Conservation (phyloP, 2,329 filamentous ascomycete species). For the Diaporthe longicolla region DNA sequence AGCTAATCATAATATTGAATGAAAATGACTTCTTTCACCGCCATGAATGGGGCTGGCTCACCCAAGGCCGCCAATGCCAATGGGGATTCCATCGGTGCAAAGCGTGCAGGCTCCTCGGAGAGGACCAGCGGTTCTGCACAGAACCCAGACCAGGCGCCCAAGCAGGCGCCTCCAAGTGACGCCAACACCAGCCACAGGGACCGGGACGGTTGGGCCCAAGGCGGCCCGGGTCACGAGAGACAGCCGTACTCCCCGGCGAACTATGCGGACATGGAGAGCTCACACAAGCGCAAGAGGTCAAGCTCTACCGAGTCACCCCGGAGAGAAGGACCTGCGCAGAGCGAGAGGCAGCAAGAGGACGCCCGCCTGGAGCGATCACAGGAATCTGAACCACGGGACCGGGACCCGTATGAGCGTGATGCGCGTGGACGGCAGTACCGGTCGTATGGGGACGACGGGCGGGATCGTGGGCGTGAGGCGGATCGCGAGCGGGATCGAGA, state of each 20-base stretch:
- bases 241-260: conserved; percentile 56
- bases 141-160: conserved; percentile 41
- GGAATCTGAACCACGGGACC: conserved; percentile 45
- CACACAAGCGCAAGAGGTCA: conserved; percentile 80
- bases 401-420: conserved; percentile 42
- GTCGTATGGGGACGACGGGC: conserved; percentile 60
- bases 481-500: conserved; percentile 56
- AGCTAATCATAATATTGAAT: conserved; percentile 42
- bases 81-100: conserved; percentile 50
- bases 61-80: conserved; percentile 58
- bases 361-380: conserved; percentile 42
- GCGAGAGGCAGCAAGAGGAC: conserved; percentile 55
- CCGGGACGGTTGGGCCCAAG: conserved; percentile 57
- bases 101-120: conserved; percentile 53
- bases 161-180: conserved; percentile 48
- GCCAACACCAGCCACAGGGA: conserved; percentile 50
- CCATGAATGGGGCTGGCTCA: conserved; percentile 64
- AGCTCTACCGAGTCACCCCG: conserved; percentile 66
- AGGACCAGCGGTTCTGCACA: conserved; percentile 47
- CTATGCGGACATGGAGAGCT: conserved; percentile 62
- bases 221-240: conserved; percentile 56
- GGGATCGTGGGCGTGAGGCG: conserved; percentile 58
- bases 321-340: conserved; percentile 51
- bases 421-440: conserved; percentile 57
- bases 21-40: conserved; percentile 66